A percentile compares a stretch with the other conserved stretches of the same genome.
Conservation (phyloP, 345 rosid species). For the Brassica nigra region DNA sequence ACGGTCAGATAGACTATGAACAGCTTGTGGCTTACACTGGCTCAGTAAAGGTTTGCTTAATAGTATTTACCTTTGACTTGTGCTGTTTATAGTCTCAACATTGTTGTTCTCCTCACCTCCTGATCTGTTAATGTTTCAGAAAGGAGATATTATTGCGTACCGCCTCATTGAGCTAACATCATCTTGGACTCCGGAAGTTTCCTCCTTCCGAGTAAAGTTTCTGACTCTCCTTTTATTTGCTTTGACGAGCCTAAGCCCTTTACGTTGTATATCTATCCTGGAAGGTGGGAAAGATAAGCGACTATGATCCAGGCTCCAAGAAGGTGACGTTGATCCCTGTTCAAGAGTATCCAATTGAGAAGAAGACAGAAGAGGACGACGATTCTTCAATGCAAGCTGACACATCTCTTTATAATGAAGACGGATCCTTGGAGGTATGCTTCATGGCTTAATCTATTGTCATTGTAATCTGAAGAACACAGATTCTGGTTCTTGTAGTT, state of each 20-base stretch:
- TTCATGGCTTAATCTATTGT: slow-evolving; percentile 14
- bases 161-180: slow-evolving; percentile 80
- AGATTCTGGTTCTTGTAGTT: slow-evolving; percentile 19
- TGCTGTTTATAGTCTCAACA: background rate
- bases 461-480: background rate
- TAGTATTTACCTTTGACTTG: background rate
- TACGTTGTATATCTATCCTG: slow-evolving; percentile 13
- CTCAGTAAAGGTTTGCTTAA: slow-evolving; percentile 56
- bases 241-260: background rate
- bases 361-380: slow-evolving; percentile 50
- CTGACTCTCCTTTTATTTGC: background rate
- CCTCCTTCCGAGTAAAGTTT: slow-evolving; percentile 66
- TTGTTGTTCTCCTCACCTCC: background rate
- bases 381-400: slow-evolving; percentile 43
- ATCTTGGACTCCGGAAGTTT: slow-evolving; percentile 88
- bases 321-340: slow-evolving; percentile 60
- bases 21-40: slow-evolving; percentile 61
- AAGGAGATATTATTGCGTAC: slow-evolving; percentile 87
- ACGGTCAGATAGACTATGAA: slow-evolving; percentile 54
- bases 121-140: slow-evolving; percentile 53
- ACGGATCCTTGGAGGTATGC: slow-evolving; percentile 74
- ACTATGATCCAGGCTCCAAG: slow-evolving; percentile 56
- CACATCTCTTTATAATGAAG: slow-evolving; percentile 61
- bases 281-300: slow-evolving; percentile 83
- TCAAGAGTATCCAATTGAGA: slow-evolving; percentile 62